These are phyloP conservation scores for Phyllostachys edulis DNA, from an alignment of 176 grass and related monocot species.

Conservation along the genomic window DNA sequence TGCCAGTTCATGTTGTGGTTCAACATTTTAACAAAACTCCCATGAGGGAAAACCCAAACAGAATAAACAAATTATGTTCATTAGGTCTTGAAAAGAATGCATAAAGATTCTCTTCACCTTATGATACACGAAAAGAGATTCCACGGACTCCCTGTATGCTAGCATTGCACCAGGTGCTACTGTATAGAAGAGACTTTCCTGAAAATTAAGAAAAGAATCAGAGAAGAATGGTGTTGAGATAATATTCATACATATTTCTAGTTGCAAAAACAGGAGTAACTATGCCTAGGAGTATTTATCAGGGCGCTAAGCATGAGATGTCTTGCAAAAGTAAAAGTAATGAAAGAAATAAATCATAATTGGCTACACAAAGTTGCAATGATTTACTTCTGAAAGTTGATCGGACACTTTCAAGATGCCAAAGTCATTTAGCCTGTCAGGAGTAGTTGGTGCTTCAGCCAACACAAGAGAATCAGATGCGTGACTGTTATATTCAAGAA, in stretches of 20 bases:
- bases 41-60: neutral
- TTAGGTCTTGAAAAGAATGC: slow-evolving; percentile 12
- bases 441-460: slow-evolving; percentile 76
- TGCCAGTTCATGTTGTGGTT: neutral
- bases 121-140: slow-evolving; percentile 63
- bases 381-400: slow-evolving; percentile 70
- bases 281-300: slow-evolving; percentile 15
- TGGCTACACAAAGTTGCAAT: neutral
- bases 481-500: slow-evolving; percentile 68
- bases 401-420: slow-evolving; percentile 74
- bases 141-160: slow-evolving; percentile 83
- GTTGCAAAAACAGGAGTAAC: slow-evolving; percentile 5
- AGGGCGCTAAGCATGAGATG: neutral
- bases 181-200: slow-evolving; percentile 87
- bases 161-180: slow-evolving; percentile 69
- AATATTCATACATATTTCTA: slow-evolving; percentile 17
- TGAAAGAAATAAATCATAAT: slow-evolving; percentile 29
- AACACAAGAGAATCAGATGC: slow-evolving; percentile 39
- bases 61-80: slow-evolving; percentile 14
- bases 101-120: slow-evolving; percentile 62
- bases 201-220: slow-evolving; percentile 40
- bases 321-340: slow-evolving; percentile 2
- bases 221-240: neutral
- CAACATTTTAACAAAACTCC: slow-evolving; percentile 2
- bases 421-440: slow-evolving; percentile 70